Evolutionary conservation across 1,139 yeast species (phyloP).

Genomic region (Kodamaea alishanica): DNA sequence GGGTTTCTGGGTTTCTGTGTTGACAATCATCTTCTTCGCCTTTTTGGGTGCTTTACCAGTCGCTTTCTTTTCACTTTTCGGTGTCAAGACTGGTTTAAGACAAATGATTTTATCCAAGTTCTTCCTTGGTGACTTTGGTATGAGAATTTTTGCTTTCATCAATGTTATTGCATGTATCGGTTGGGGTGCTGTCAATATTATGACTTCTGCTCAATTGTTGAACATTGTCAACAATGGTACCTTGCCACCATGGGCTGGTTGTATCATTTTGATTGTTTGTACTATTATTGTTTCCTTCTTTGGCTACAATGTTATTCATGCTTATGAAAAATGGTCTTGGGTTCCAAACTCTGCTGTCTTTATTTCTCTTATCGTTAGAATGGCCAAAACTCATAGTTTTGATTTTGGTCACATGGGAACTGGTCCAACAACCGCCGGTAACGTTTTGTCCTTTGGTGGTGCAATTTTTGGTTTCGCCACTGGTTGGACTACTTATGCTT

Average conservation of each 20-base stretch:
- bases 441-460: slow-evolving; percentile 80
- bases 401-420: slow-evolving; percentile 38
- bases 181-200: slow-evolving; percentile 92
- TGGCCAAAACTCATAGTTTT: slow-evolving; percentile 64
- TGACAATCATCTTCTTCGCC: slow-evolving; percentile 67
- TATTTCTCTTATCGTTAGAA: slow-evolving; percentile 72
- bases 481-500: slow-evolving; percentile 93
- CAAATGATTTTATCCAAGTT: slow-evolving; percentile 82
- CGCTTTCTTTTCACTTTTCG: slow-evolving; percentile 79
- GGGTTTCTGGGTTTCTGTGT: slow-evolving; percentile 63
- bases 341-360: slow-evolving; percentile 73
- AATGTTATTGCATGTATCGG: slow-evolving; percentile 88
- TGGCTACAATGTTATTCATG: slow-evolving; percentile 80
- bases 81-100: slow-evolving; percentile 81
- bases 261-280: slow-evolving; percentile 63
- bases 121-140: slow-evolving; percentile 70
- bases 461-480: slow-evolving; percentile 86
- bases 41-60: slow-evolving; percentile 72
- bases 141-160: slow-evolving; percentile 72
- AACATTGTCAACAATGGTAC: slow-evolving; percentile 68
- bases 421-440: slow-evolving; percentile 66
- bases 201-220: slow-evolving; percentile 83
- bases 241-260: slow-evolving; percentile 90
- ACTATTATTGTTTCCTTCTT: slow-evolving; percentile 79
- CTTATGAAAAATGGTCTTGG: slow-evolving; percentile 86